Percentiles rank a stretch among this genome's conserved stretches.
These are phyloP conservation scores for Geum urbanum DNA, from an alignment of 306 rosid species.

Conservation along the genomic window DNA sequence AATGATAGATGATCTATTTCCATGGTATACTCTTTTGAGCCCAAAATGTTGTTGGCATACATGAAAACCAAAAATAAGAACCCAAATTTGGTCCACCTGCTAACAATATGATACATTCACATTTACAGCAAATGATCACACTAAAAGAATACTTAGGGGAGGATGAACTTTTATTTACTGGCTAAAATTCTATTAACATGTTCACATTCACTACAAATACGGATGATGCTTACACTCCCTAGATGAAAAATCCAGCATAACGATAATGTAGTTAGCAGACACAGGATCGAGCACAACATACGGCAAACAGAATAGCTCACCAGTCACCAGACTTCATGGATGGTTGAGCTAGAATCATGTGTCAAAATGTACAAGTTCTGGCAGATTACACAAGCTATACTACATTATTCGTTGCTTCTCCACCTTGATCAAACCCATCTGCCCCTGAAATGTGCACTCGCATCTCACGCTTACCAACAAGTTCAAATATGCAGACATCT, in stretches of 20 bases:
- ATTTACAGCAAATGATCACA: too few species aligned
- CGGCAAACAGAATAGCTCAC: conserved; percentile 16
- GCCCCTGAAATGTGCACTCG: conserved; percentile 65
- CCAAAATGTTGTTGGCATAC: too few species aligned
- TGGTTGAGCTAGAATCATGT: conserved; percentile 22
- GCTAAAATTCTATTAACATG: neutral
- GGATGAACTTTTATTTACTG: conserved; percentile 7
- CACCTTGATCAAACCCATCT: conserved; percentile 56
- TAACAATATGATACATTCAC: too few species aligned
- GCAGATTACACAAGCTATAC: conserved; percentile 42
- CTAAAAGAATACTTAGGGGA: too few species aligned
- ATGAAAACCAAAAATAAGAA: too few species aligned
- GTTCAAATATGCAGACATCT: conserved; percentile 83
- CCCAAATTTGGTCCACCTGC: too few species aligned
- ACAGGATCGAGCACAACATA: neutral
- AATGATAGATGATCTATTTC: too few species aligned
- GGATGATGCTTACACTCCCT: conserved; percentile 8
- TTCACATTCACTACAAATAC: conserved; percentile 11
- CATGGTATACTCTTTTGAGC: too few species aligned
- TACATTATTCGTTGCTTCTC: conserved; percentile 32
- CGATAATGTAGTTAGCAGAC: conserved; percentile 8
- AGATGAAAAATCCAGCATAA: conserved; percentile 7
- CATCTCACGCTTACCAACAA: conserved; percentile 59
- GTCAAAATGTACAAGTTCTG: conserved; percentile 33
- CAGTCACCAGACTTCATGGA: conserved; percentile 19